These are phyloP conservation scores for Bothriochloa decipiens DNA, from an alignment of 176 grass and related monocot species.

Conservation along the genomic window DNA sequence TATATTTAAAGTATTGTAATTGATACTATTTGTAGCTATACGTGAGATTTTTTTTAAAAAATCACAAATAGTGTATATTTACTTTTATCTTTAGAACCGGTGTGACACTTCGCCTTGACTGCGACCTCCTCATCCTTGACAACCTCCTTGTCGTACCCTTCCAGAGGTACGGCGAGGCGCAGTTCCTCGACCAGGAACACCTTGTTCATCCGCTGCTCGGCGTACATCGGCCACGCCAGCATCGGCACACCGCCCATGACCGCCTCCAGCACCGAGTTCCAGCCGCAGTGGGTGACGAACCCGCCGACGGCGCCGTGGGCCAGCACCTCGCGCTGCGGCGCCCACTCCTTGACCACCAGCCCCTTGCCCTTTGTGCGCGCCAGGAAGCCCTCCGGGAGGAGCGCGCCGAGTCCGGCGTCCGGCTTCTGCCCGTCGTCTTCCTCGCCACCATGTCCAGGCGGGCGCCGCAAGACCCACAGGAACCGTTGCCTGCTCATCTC, in stretches of 20 bases:
- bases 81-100: no score
- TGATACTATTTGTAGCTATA: no score
- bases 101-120: constrained; percentile 29
- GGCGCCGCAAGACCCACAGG: constrained; percentile 31
- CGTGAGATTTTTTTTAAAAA: no score
- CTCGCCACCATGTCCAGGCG: not conserved
- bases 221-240: constrained; percentile 37
- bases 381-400: constrained; percentile 45
- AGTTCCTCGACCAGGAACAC: constrained; percentile 32
- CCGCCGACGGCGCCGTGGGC: constrained; percentile 28
- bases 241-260: constrained; percentile 36
- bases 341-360: constrained; percentile 27
- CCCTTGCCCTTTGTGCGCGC: constrained; percentile 28
- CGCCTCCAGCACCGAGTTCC: constrained; percentile 50
- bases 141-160: not conserved
- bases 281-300: constrained; percentile 56
- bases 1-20: no score
- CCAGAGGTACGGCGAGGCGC: constrained; percentile 17
- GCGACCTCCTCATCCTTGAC: constrained; percentile 40
- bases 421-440: not conserved
- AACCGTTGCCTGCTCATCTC: constrained; percentile 40
- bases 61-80: no score
- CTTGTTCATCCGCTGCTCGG: constrained; percentile 43
- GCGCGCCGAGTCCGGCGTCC: not conserved
- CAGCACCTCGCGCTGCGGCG: constrained; percentile 42